Percentiles rank a stretch among this genome's conserved stretches.
These are phyloP conservation scores for Boletus insuetus DNA, from an alignment of 768 basidiomycete genomes.

Conservation along the genomic window DNA sequence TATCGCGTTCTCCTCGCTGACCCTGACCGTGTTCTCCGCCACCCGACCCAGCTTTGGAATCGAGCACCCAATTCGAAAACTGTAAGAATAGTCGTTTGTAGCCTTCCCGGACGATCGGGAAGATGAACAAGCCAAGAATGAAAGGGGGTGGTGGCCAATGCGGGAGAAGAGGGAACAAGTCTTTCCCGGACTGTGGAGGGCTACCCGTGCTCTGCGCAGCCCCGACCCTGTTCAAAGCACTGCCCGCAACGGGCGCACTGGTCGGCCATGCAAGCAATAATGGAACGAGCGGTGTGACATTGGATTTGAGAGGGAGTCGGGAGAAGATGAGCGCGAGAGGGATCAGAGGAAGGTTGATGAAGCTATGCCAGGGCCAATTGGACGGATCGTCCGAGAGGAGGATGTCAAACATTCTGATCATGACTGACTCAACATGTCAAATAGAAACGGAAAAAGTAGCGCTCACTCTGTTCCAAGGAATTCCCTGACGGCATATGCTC, in stretches of 20 bases:
- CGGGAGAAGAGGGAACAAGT: slow-evolving; percentile 30
- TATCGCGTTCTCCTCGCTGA: slow-evolving; percentile 12
- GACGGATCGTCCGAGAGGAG: slow-evolving; percentile 66
- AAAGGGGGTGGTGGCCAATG: slow-evolving; percentile 61
- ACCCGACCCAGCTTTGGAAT: slow-evolving; percentile 22
- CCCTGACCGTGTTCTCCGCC: slow-evolving; percentile 12
- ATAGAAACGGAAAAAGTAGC: background rate
- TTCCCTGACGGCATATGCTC: slow-evolving; percentile 65
- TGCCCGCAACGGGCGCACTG: slow-evolving; percentile 23
- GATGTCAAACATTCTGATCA: slow-evolving; percentile 54
- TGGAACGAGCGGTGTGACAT: slow-evolving; percentile 23
- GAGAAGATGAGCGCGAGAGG: slow-evolving; percentile 66
- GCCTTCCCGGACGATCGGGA: slow-evolving; percentile 45
- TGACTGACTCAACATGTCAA: background rate
- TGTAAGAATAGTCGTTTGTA: slow-evolving; percentile 43
- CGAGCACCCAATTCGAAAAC: slow-evolving; percentile 45
- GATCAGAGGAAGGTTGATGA: slow-evolving; percentile 69
- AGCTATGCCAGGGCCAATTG: slow-evolving; percentile 77
- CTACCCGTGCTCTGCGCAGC: background rate
- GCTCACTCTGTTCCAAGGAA: slow-evolving; percentile 69
- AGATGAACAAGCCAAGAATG: slow-evolving; percentile 50
- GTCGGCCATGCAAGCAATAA: slow-evolving; percentile 30
- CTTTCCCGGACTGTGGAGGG: background rate
- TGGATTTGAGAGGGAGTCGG: slow-evolving; percentile 43
- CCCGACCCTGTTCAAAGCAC: background rate